These are phyloP conservation scores for Sapria himalayana DNA, from an alignment of 345 rosid species.

Conservation along the genomic window DNA sequence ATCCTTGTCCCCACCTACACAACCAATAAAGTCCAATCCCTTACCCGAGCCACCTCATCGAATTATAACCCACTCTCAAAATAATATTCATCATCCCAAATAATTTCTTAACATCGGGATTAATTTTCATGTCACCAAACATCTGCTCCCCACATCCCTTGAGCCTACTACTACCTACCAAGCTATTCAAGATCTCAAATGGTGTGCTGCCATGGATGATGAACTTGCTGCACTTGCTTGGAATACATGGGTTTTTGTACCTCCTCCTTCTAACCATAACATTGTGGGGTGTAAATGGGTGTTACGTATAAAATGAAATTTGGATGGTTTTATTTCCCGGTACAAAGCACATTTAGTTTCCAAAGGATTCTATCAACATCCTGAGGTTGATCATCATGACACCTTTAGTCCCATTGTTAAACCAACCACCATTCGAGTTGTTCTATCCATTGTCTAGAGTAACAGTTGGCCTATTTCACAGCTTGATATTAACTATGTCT, in stretches of 20 bases:
- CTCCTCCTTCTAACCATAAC: not conserved
- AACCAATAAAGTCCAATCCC: too few species aligned
- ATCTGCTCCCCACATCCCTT: rapidly evolving
- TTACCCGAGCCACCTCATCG: not conserved
- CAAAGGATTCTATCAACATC: not conserved
- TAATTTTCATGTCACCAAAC: too few species aligned
- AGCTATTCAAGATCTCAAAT: not conserved
- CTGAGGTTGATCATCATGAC: too few species aligned
- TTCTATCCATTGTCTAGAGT: not conserved
- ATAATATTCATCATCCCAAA: not conserved
- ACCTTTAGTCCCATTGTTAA: not conserved
- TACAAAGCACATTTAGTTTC: not conserved
- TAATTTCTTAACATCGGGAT: too few species aligned
- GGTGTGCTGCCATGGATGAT: not conserved
- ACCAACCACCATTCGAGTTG: not conserved
- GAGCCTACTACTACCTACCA: not conserved
- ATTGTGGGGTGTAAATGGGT: not conserved
- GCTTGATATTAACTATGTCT: not conserved
- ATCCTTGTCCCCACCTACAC: not conserved
- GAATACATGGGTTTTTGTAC: not conserved
- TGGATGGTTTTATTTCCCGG: not conserved
- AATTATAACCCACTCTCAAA: not conserved
- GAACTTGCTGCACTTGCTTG: not conserved
- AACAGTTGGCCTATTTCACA: not conserved
- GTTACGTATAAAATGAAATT: not conserved